Evolutionary conservation across 352 stramenopile species (phyloP).

Genomic region (Phytophthora cactorum): DNA sequence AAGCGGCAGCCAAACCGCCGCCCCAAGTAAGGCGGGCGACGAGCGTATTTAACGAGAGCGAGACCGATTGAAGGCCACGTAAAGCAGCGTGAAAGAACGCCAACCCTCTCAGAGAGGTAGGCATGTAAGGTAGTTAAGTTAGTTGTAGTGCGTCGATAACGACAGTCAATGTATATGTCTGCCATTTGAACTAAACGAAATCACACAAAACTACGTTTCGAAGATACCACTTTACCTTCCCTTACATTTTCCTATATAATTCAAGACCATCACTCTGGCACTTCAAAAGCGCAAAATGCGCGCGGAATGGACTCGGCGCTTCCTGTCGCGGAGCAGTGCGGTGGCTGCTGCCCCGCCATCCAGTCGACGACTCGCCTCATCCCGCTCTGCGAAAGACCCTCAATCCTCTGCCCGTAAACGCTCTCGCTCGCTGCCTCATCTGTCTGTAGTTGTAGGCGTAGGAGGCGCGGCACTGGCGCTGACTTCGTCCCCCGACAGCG

Average conservation of each 20-base stretch:
- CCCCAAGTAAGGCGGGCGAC: neutral
- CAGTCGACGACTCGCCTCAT: constrained; percentile 5
- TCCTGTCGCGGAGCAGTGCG: constrained; percentile 13
- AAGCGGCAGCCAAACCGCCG: neutral
- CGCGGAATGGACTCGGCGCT: constrained; percentile 16
- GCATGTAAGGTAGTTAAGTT: constrained; percentile 24
- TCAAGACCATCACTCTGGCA: constrained; percentile 20
- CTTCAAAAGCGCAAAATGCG: constrained; percentile 13
- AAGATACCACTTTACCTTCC: neutral
- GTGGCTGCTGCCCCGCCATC: neutral
- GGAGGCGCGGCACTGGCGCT: constrained; percentile 23
- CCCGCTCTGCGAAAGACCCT: neutral
- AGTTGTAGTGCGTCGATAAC: constrained; percentile 10
- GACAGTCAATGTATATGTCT: constrained; percentile 3
- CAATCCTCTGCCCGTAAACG: constrained; percentile 13
- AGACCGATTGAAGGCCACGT: constrained; percentile 24
- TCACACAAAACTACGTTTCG: no score
- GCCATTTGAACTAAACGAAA: neutral
- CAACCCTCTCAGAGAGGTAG: constrained; percentile 2
- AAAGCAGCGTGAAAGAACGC: constrained; percentile 9
- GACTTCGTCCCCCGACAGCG: constrained; percentile 12
- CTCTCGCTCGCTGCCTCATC: constrained; percentile 18
- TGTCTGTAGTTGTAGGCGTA: constrained; percentile 23
- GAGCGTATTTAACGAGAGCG: constrained; percentile 36
- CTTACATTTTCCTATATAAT: no score